These are phyloP conservation scores for Fibroporia radiculosa DNA, from an alignment of 768 basidiomycete genomes.

Conservation along the genomic window DNA sequence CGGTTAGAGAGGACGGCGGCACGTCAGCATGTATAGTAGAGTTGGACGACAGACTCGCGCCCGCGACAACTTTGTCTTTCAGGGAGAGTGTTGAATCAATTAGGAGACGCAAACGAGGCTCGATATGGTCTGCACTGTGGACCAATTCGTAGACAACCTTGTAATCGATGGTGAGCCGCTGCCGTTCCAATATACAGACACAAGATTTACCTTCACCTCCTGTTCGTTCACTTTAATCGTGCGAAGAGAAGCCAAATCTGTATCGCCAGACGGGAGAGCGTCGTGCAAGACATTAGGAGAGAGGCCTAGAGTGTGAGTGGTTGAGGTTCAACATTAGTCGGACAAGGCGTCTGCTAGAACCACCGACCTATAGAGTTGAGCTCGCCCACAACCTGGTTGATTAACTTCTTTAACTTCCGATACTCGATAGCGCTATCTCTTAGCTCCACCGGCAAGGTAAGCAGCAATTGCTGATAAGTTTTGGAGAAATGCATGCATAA, in stretches of 20 bases:
- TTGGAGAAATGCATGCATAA: slow-evolving; percentile 66
- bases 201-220: neutral
- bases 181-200: neutral
- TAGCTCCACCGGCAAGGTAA: slow-evolving; percentile 68
- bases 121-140: slow-evolving; percentile 36
- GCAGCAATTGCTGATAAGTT: slow-evolving; percentile 53
- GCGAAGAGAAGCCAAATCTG: neutral
- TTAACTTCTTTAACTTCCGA: slow-evolving; percentile 87
- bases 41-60: too few relatives aligned
- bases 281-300: slow-evolving; percentile 23
- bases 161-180: too few relatives aligned
- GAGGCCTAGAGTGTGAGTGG: slow-evolving; percentile 21
- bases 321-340: neutral
- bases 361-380: slow-evolving; percentile 51
- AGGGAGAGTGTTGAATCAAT: too few relatives aligned
- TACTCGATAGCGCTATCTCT: slow-evolving; percentile 79
- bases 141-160: slow-evolving; percentile 52
- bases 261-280: slow-evolving; percentile 13
- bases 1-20: too few relatives aligned
- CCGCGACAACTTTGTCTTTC: too few relatives aligned
- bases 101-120: slow-evolving; percentile 53
- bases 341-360: neutral
- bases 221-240: neutral
- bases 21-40: too few relatives aligned
- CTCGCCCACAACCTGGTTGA: slow-evolving; percentile 75